Percentiles rank a stretch among this genome's conserved stretches.
These are phyloP conservation scores for Ophiostoma triangulosporum DNA, from an alignment of 2,329 filamentous ascomycete genomes.

Conservation along the genomic window DNA sequence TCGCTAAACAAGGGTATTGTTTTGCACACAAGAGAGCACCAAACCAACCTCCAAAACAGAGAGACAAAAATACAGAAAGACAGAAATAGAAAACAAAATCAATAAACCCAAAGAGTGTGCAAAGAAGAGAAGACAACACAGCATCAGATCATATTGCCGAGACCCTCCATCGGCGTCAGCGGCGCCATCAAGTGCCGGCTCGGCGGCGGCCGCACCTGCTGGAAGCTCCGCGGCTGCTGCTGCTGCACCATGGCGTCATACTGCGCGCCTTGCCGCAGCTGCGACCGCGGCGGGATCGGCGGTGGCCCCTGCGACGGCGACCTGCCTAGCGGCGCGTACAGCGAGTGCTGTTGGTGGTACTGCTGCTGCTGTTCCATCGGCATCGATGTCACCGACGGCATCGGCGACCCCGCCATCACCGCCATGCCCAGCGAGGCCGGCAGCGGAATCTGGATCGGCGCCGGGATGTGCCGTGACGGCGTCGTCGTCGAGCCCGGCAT, in stretches of 20 bases:
- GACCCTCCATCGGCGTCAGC: conserved; percentile 25
- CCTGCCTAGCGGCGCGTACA: conserved; percentile 5
- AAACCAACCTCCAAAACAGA: no score
- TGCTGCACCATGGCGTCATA: not conserved
- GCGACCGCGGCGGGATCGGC: conserved; percentile 2
- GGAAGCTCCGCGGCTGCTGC: not conserved
- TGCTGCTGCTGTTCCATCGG: conserved; percentile 9
- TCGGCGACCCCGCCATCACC: not conserved
- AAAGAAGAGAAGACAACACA: not conserved
- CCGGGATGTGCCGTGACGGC: not conserved
- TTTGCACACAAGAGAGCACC: no score
- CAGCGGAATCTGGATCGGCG: conserved; percentile 2
- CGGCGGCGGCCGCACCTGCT: conserved; percentile 16
- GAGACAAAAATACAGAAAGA: no score
- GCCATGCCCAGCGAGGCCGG: conserved; percentile 6
- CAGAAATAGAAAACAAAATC: no score
- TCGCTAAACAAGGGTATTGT: no score
- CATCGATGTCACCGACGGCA: not conserved
- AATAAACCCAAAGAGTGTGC: not conserved
- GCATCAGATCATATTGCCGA: conserved; percentile 33
- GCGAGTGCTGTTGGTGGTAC: conserved; percentile 7
- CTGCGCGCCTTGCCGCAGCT: not conserved
- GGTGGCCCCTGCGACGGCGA: conserved; percentile 4
- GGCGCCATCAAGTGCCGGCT: conserved; percentile 17
- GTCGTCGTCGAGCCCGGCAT: not conserved